These are phyloP conservation scores for Tremella yokohamensis DNA, from an alignment of 768 basidiomycete species.

Conservation along the genomic window DNA sequence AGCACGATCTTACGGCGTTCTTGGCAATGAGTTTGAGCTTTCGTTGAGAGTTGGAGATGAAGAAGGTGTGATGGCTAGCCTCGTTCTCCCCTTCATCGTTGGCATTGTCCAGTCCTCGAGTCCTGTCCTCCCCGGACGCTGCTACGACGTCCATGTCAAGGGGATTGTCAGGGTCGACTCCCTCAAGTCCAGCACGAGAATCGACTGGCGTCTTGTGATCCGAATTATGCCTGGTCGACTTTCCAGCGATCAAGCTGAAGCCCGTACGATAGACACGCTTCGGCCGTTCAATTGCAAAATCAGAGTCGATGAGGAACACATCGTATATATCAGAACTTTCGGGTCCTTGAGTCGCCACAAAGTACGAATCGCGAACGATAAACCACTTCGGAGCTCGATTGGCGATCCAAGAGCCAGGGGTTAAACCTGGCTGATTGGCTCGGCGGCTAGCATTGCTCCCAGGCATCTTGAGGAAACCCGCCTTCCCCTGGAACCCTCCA, in stretches of 20 bases:
- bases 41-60: constrained; percentile 85
- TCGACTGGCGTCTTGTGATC: neutral
- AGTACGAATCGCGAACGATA: constrained; percentile 82
- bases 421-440: constrained; percentile 52
- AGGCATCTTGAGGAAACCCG: constrained; percentile 63
- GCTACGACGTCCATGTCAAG: constrained; percentile 38
- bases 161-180: constrained; percentile 36
- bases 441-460: constrained; percentile 47
- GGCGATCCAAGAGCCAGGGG: constrained; percentile 52
- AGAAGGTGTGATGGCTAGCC: constrained; percentile 91
- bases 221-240: constrained; percentile 8
- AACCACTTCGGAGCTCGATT: constrained; percentile 76
- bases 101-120: constrained; percentile 51
- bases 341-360: constrained; percentile 79
- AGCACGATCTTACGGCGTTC: constrained; percentile 63
- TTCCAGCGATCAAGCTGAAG: constrained; percentile 61
- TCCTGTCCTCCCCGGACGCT: constrained; percentile 44
- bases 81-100: constrained; percentile 56
- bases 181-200: constrained; percentile 7
- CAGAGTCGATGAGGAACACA: constrained; percentile 83
- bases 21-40: constrained; percentile 78
- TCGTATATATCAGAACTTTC: constrained; percentile 86
- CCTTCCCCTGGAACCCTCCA: constrained; percentile 89
- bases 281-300: constrained; percentile 87
- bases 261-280: constrained; percentile 83